Evolutionary conservation across 495 filamentous ascomycete species (phyloP).

Genomic region (Penicillium canescens): DNA sequence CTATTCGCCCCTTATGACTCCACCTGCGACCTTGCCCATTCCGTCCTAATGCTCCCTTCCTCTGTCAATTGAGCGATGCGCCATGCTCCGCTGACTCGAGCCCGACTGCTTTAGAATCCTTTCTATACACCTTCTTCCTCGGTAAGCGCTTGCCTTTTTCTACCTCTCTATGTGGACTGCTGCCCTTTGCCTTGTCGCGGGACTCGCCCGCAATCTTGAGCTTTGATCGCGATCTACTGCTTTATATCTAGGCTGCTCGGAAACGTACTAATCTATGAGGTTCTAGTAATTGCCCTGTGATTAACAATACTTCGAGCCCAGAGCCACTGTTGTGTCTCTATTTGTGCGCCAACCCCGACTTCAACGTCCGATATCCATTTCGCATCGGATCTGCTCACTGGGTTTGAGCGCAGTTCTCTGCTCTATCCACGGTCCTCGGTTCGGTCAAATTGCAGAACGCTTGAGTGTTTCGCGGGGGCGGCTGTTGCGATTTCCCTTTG

Average conservation of each 20-base stretch:
- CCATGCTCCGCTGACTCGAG: constrained; percentile 1
- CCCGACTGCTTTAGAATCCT: neutral
- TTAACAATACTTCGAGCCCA: neutral
- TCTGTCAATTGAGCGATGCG: constrained; percentile 7
- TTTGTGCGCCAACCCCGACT: neutral
- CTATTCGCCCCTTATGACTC: constrained; percentile 16
- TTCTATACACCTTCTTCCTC: neutral
- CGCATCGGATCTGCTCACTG: neutral
- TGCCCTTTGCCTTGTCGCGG: neutral
- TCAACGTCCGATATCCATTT: neutral
- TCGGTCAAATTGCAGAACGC: neutral
- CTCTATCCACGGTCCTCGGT: neutral
- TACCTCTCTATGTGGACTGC: too few relatives aligned
- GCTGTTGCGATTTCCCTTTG: neutral
- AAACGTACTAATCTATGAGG: too few relatives aligned
- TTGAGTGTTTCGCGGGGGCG: neutral
- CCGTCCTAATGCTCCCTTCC: constrained; percentile 9
- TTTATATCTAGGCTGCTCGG: too few relatives aligned
- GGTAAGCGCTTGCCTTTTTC: too few relatives aligned
- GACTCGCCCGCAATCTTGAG: too few relatives aligned
- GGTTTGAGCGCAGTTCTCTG: neutral
- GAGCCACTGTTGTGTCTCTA: neutral
- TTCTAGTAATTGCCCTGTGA: neutral
- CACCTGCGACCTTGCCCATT: constrained; percentile 6
- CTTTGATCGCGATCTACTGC: too few relatives aligned